Conservation (phyloP, 768 basidiomycete species). For the Pilatotrama ljubarskyi region DNA sequence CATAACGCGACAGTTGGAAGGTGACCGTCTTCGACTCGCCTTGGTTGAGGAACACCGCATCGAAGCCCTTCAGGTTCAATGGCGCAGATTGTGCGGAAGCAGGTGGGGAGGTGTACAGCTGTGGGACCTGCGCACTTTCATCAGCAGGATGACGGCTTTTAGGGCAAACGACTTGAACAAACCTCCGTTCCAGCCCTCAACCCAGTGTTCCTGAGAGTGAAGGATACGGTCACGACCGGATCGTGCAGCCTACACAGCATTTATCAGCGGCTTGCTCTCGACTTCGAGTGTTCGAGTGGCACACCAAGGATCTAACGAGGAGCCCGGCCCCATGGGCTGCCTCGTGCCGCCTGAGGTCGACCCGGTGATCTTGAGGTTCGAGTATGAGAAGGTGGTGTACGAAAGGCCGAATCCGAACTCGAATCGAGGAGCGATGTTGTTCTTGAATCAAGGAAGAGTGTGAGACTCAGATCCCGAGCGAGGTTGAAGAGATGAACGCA, state of each 20-base stretch:
- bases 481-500: conserved; percentile 9
- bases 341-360: conserved; percentile 39
- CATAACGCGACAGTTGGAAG: conserved; percentile 34
- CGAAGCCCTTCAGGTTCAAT: conserved; percentile 55
- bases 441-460: conserved; percentile 1
- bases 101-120: conserved; percentile 55
- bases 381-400: conserved; percentile 72
- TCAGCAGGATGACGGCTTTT: no score
- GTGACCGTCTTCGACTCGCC: conserved; percentile 31
- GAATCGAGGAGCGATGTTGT: conserved; percentile 51
- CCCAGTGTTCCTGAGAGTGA: conserved; percentile 55
- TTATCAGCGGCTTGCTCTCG: neutral
- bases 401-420: conserved; percentile 75
- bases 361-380: conserved; percentile 38
- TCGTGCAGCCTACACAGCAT: conserved; percentile 45
- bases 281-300: neutral
- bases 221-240: conserved; percentile 51
- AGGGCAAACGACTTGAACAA: no score
- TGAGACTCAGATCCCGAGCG: neutral
- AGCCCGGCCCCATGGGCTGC: conserved; percentile 47
- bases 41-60: conserved; percentile 39
- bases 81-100: conserved; percentile 50
- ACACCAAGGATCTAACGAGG: conserved; percentile 54
- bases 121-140: no score
- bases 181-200: conserved; percentile 56